phyloP scores from a whole-genome alignment of 75 land plant genomes.

The Isoetes taiwanensis region DNA sequence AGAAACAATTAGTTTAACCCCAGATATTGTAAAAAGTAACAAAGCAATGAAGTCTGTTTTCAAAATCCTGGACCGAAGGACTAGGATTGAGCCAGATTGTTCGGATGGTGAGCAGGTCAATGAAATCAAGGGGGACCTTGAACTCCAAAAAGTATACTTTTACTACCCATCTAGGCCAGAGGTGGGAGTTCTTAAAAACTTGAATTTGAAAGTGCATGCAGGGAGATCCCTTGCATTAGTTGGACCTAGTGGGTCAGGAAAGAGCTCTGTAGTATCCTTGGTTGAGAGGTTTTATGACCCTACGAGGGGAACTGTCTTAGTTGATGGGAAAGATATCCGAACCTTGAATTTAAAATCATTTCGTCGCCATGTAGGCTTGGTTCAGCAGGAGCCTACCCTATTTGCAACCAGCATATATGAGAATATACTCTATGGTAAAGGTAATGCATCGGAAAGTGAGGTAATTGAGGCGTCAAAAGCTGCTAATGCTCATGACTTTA shows the following conservation, averaged over 20 bases:
- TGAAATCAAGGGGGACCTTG: slow-evolving; percentile 67
- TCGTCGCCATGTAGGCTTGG: slow-evolving; percentile 30
- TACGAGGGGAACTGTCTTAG: slow-evolving; percentile 6
- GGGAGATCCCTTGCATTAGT: slow-evolving; percentile 43
- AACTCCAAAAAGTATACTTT: slow-evolving; percentile 72
- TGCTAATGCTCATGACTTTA: slow-evolving; percentile 58
- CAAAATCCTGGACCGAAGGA: slow-evolving; percentile 58
- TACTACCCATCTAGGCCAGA: slow-evolving; percentile 83
- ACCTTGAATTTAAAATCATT: slow-evolving; percentile 15
- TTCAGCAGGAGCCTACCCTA: slow-evolving; percentile 34
- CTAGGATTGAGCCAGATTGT: slow-evolving; percentile 79
- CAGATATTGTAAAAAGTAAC: slow-evolving; percentile 81
- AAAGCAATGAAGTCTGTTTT: slow-evolving; percentile 77
- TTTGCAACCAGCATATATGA: slow-evolving; percentile 39
- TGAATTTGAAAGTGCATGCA: slow-evolving; percentile 56
- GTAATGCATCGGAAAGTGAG: slow-evolving; percentile 32
- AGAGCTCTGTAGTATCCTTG: slow-evolving; percentile 37
- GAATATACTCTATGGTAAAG: slow-evolving; percentile 53
- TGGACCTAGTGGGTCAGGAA: slow-evolving; percentile 53
- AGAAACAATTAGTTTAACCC: slow-evolving; percentile 33
- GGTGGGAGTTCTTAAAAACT: slow-evolving; percentile 51
- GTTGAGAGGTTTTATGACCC: slow-evolving; percentile 36
- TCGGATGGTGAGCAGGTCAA: slow-evolving; percentile 35
- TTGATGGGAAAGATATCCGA: slow-evolving; percentile 24
- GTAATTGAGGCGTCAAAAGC: slow-evolving; percentile 31